phyloP scores from a whole-genome alignment of 2,329 filamentous ascomycete genomes.

The Cladorrhinum sp. region DNA sequence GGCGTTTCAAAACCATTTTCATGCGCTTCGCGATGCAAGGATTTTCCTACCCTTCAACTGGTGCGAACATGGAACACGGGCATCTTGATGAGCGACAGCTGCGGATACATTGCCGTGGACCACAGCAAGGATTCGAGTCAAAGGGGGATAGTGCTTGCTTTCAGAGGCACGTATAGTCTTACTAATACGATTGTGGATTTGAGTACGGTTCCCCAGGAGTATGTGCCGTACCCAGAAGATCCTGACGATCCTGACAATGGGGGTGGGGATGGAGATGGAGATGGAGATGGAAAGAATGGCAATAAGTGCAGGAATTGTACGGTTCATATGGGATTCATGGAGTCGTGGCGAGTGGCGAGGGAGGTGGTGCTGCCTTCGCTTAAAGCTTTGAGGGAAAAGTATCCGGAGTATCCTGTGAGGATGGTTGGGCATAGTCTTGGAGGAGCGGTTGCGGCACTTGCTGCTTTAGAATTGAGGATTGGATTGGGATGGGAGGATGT shows the following conservation, averaged over 20 bases:
- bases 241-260: conserved; percentile 31
- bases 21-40: conserved; percentile 79
- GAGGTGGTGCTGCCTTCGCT: conserved; percentile 66
- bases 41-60: conserved; percentile 78
- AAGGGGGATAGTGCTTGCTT: conserved; percentile 72
- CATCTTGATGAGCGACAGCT: conserved; percentile 80
- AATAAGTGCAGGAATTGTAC: conserved; percentile 79
- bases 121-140: conserved; percentile 32
- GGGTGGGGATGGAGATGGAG: conserved; percentile 31
- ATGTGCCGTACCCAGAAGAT: conserved; percentile 76
- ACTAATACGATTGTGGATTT: conserved; percentile 89
- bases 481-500: conserved; percentile 71
- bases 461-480: conserved; percentile 72
- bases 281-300: conserved; percentile 33
- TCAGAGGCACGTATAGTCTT: conserved; percentile 91
- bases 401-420: conserved; percentile 71
- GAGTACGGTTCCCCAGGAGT: conserved; percentile 83
- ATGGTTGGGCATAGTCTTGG: conserved; percentile 90
- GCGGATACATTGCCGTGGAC: conserved; percentile 90
- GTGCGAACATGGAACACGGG: conserved; percentile 90
- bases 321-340: conserved; percentile 86
- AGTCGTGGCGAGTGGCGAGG: conserved; percentile 77
- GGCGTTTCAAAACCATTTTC: conserved; percentile 80
- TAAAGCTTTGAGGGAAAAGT: conserved; percentile 51
- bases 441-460: conserved; percentile 85